A percentile compares a stretch with the other conserved stretches of the same genome.
These are phyloP conservation scores for Fragaria vesca DNA, from an alignment of 306 rosid species.

Conservation along the genomic window DNA sequence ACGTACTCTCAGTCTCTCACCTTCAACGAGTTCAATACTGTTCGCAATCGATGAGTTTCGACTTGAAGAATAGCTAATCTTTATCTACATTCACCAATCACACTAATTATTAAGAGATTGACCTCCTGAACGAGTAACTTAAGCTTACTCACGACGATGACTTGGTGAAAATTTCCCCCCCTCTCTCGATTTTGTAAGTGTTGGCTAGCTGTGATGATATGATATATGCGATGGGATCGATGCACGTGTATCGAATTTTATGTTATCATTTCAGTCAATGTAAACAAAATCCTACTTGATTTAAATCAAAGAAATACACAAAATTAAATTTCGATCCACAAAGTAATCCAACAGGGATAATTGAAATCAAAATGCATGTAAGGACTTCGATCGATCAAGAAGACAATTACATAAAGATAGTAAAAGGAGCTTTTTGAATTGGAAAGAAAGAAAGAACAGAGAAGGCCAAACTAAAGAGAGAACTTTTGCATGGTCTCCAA, in stretches of 20 bases:
- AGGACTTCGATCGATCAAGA: constrained; percentile 15
- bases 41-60: neutral
- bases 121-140: neutral
- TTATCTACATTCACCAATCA: neutral
- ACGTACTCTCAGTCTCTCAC: neutral
- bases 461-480: constrained; percentile 57
- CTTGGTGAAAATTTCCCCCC: neutral
- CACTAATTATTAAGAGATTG: no score
- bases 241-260: constrained; percentile 53
- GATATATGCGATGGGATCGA: constrained; percentile 25
- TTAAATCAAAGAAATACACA: constrained; percentile 40
- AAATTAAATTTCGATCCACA: constrained; percentile 33
- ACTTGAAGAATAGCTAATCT: neutral
- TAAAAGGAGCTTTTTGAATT: constrained; percentile 50
- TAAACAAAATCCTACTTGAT: constrained; percentile 46
- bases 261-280: constrained; percentile 27
- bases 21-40: neutral
- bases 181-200: neutral
- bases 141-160: neutral
- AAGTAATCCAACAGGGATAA: constrained; percentile 32
- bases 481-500: constrained; percentile 97
- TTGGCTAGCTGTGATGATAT: no score
- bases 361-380: constrained; percentile 7
- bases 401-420: neutral
- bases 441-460: constrained; percentile 33